phyloP scores from a whole-genome alignment of 2,329 filamentous ascomycete genomes.

The Penicillium sp. region DNA sequence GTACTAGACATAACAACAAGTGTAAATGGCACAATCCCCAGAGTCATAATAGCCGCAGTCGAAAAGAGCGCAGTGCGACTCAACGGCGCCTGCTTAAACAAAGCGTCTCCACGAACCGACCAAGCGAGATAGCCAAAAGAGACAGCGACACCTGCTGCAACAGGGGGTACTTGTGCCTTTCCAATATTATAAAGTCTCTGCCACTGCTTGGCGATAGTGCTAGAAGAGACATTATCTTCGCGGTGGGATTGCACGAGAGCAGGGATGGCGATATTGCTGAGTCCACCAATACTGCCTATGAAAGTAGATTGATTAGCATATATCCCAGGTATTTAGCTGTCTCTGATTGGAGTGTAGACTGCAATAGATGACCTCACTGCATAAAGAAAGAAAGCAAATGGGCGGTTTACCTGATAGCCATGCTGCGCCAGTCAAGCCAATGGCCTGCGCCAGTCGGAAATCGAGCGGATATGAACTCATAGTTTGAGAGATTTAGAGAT shows the following conservation, averaged over 20 bases:
- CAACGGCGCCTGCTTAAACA: conserved; percentile 11
- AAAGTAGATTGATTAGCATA: background rate
- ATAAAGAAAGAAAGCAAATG: background rate
- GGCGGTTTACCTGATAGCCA: conserved; percentile 27
- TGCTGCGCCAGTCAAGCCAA: conserved; percentile 29
- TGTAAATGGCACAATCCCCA: conserved; percentile 36
- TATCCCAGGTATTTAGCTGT: background rate
- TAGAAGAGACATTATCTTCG: conserved; percentile 9
- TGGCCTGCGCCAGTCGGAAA: conserved; percentile 26
- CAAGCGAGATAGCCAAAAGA: conserved; percentile 31
- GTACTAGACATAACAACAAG: conserved; percentile 25
- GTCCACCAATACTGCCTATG: conserved; percentile 26
- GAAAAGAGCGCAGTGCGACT: conserved; percentile 22
- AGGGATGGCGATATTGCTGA: conserved; percentile 26
- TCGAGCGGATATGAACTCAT: conserved; percentile 21
- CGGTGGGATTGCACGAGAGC: conserved; percentile 21
- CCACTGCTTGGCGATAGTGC: conserved; percentile 17
- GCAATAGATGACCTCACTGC: background rate
- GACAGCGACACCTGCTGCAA: conserved; percentile 20
- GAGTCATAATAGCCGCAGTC: conserved; percentile 26
- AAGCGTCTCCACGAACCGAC: conserved; percentile 16
- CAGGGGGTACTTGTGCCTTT: conserved; percentile 23
- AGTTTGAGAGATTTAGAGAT: background rate
- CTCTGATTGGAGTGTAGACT: background rate
- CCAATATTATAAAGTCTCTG: conserved; percentile 20